phyloP scores from a whole-genome alignment of 2,329 filamentous ascomycete genomes.

The Cladophialophora immunda region DNA sequence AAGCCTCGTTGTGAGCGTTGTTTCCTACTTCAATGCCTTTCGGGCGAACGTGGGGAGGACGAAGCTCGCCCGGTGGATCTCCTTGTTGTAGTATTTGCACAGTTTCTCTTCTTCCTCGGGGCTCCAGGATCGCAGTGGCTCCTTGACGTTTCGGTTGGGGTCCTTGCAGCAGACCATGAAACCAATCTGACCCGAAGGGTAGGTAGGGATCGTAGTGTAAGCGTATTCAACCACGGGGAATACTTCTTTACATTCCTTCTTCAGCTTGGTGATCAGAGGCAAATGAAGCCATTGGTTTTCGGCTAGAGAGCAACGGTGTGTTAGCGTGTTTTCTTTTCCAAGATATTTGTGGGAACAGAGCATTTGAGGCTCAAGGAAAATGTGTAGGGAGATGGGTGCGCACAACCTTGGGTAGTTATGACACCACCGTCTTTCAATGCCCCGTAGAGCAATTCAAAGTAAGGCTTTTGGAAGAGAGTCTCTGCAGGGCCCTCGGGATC shows the following conservation, averaged over 20 bases:
- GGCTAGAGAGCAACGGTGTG: conserved; percentile 62
- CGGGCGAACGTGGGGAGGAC: conserved; percentile 92
- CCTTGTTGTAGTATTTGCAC: conserved; percentile 96
- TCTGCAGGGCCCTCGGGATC: conserved; percentile 97
- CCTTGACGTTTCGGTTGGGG: conserved; percentile 79
- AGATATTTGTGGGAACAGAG: conserved; percentile 11
- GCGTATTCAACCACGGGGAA: conserved; percentile 98
- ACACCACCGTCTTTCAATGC: conserved; percentile 95
- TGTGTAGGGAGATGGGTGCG: conserved; percentile 69
- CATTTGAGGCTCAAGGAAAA: conserved; percentile 25
- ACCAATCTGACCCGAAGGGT: conserved; percentile 98
- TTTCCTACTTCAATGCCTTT: conserved; percentile 66
- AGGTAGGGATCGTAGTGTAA: conserved; percentile 98
- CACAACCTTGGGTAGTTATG: conserved; percentile 99
- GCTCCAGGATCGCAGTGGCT: conserved; percentile 82
- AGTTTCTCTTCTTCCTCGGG: conserved; percentile 89
- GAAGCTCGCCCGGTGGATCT: conserved; percentile 95
- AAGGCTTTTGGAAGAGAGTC: conserved; percentile 96
- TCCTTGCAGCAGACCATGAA: conserved; percentile 99
- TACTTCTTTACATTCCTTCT: conserved; percentile 95
- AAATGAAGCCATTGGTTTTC: conserved; percentile 99
- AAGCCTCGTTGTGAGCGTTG: background rate
- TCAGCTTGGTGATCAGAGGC: conserved; percentile 89
- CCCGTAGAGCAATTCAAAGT: conserved; percentile 92
- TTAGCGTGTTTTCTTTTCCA: conserved; percentile 28